Base-by-base conservation (phyloP, 2,329 filamentous ascomycete species). In the Myriosclerotinia curreyana region DNA sequence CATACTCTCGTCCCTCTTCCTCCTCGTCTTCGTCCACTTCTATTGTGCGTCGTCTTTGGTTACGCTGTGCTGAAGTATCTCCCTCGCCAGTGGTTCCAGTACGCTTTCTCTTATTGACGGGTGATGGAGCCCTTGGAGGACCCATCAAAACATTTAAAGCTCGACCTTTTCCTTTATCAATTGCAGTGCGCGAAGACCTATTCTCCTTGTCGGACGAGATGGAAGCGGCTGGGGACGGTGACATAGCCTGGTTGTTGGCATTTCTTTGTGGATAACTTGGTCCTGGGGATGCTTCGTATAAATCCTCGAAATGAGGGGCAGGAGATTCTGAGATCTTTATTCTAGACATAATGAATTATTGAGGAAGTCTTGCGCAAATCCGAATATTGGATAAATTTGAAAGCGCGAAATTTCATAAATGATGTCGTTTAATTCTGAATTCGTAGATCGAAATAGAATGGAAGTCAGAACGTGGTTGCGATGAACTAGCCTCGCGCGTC, bases 1-100 rank as follows among this genome's bases (percentile, higher is more conserved):
- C 90, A 75, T 93, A 96, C 68, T 81, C 79, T 25, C 83, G 80
- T 9, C 36, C 70, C 70, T 64, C 73, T 31, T 67, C 68, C 53
- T 69, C 70, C 34, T 73, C 68, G 20, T 71, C 71, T 28, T 75
- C 74, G 34, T 74, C 73, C 38, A 66, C 72, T 36, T 74, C 73
- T 11, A 69, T 67, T 14, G 67, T 76, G 64, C 70, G 67, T 61
- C 74, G 65, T 64, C 71, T 65, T 67, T 66, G 68, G 31, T 64
- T 64, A 5, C 71, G 66, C 38, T 72, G 68, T 48, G 44, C 59
- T 44, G 62, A 62, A 17, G 53, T 52, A 3, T 70, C 70, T 50
- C 48, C 46, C 49, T 70, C 70, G 2, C 46, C 46, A 22, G 44
- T 51, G 42, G 72, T 70, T 58, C n/a, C 22, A 66, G 51, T 53